phyloP scores from a whole-genome alignment of 108 stramenopile species.

The Pseudonitzschia pungens region DNA sequence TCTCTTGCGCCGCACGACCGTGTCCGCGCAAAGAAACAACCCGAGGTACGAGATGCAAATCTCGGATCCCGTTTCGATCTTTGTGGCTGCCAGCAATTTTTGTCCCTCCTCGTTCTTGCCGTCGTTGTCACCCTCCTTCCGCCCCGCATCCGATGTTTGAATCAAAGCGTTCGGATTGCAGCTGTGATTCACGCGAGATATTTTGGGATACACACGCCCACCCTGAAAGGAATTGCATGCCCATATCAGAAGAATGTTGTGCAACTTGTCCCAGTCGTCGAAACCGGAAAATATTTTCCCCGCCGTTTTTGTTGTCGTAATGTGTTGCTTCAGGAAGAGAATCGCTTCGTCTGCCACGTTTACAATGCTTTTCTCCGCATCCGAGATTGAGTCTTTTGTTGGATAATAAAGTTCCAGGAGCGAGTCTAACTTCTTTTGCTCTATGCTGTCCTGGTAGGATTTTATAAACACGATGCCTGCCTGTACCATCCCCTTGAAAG shows the following conservation, averaged over 20 bases:
- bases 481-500: conserved; percentile 66
- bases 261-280: conserved; percentile 23
- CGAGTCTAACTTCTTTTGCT: conserved; percentile 22
- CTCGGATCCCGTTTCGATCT: conserved; percentile 63
- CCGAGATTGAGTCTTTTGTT: conserved; percentile 11
- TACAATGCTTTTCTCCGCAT: conserved; percentile 43
- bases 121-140: neutral
- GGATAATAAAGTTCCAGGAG: conserved; percentile 68
- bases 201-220: conserved; percentile 60
- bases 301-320: conserved; percentile 16
- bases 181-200: conserved; percentile 74
- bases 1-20: conserved; percentile 43
- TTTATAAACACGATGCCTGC: conserved; percentile 45
- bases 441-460: conserved; percentile 14
- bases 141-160: conserved; percentile 10
- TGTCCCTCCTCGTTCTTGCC: conserved; percentile 20
- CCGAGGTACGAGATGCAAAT: conserved; percentile 81
- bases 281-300: conserved; percentile 14
- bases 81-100: conserved; percentile 54
- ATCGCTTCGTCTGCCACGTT: conserved; percentile 48
- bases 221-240: conserved; percentile 85
- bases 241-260: conserved; percentile 62
- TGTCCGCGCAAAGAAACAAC: conserved; percentile 60
- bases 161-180: conserved; percentile 83
- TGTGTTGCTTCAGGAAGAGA: conserved; percentile 40